Base-by-base conservation (phyloP, 176 grass and related monocot genomes). In the barley (Hordeum vulgare) region DNA sequence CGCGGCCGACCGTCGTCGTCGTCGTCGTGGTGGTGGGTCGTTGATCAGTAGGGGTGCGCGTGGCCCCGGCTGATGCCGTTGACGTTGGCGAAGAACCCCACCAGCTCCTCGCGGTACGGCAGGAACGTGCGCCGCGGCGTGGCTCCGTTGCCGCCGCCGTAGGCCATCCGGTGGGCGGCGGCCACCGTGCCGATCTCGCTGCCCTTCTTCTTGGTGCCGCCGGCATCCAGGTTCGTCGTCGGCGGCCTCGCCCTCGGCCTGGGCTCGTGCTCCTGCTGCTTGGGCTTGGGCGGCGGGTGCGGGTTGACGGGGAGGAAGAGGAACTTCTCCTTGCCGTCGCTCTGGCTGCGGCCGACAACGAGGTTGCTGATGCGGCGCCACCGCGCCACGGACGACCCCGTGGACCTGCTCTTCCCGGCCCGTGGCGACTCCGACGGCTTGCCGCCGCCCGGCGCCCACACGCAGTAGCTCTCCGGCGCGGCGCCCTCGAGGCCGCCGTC, bases 291-390 rank as follows among this genome's bases (percentile, higher is more conserved):
- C 56, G 25, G 25, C 7, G 41, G 3, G 20, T 41, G 41, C 56
- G 49, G 47, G 56, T 61, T 56, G 77, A 26, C 71, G 0, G 90
- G 81, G 49, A 96, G 70, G 80, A 96, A 99, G 17, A 99, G 21
- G 85, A 99, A 92, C 88, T 96, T 99, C 83, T 99, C 96, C 85
- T 90, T 94, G 39, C 93, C 96, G 85, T 96, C 91, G 87, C 96
- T 96, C 76, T 94, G 87, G 93, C 93, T 96, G 57, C 96, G 88
- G 8, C 93, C 86, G 2, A 98, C 68, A 26, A 94, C 89, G 27
- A 99, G 89, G 63, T 92, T 89, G 77, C 89, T 90, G 37, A 99
- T 88, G 78, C 90, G 88, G 77, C 84, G 91, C 96, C 96, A 99
- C 53, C 94, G 88, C 74, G 89, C 73, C 74, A 91, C 66, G 37